Base-by-base conservation (phyloP, 441 rosid genomes). In the Bocquillonia castaneifolia region DNA sequence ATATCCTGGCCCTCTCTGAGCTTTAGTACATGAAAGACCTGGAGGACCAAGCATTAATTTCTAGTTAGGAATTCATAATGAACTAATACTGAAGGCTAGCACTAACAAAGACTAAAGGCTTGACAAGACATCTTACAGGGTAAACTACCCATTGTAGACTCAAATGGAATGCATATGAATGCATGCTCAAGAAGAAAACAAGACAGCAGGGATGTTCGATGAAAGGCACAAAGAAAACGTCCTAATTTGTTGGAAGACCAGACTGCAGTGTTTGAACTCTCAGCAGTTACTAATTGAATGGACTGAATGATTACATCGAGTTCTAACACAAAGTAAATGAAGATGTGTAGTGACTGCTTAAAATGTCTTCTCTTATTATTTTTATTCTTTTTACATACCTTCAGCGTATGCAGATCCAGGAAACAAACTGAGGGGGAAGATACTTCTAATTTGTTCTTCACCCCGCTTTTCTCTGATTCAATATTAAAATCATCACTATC, bases 401-500 rank as follows among this genome's bases (percentile, higher is more conserved):
- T 78, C 29, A 92, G 77, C 3, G 92, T 83, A 78, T 88, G 87
- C 72, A 95, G 76, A 85, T 91, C 82, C 69, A 92, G 79, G 82
- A 92, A 89, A 83, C 98, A 92, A 76, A 95, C 72, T 13, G 96
- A 87, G 37, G 99, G 96, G 44, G 83, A 74, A 53, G 87, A 81
- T 72, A 89, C 74, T 77, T 88, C 89, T 52, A 83, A 73, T 71
- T 74, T 80, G 68, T 77, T 88, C n/a, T 50, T 70, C 75, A 78
- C 81, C 39, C 72, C 66, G 76, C 64, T 66, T 59, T 74, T 80
- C 71, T 79, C 86, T 17, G 80, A 74, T 69, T 77, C 80, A 18
- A 25, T 28, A 74, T 64, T 68, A 62, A 69, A 74, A 61, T 79
- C 85, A 73, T 74, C 81, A 64, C 58, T 68, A 37, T 59, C 72